phyloP scores from a whole-genome alignment of 2,329 filamentous ascomycete species.

The Ceratocystis smalleyi region DNA sequence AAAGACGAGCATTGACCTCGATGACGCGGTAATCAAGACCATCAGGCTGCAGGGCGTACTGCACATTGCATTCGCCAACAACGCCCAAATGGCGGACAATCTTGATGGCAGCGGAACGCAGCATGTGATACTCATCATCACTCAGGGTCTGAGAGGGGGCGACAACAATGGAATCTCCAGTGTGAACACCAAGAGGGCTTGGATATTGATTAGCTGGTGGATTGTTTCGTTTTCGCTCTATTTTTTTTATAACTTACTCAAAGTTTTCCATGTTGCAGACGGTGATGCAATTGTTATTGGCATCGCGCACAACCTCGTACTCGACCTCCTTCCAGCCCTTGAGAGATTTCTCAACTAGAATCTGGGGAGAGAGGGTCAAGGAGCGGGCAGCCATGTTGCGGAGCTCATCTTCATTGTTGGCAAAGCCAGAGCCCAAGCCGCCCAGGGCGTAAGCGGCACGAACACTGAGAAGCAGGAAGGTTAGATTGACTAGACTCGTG shows the following conservation, averaged over 20 bases:
- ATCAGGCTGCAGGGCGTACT: slow-evolving; percentile 92
- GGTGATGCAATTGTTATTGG: slow-evolving; percentile 96
- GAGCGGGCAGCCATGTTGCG: slow-evolving; percentile 86
- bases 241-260: slow-evolving; percentile 37
- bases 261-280: slow-evolving; percentile 49
- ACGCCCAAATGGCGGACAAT: slow-evolving; percentile 94
- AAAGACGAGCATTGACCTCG: slow-evolving; percentile 96
- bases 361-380: slow-evolving; percentile 84
- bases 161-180: slow-evolving; percentile 95
- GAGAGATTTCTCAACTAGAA: slow-evolving; percentile 93
- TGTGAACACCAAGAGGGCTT: slow-evolving; percentile 92
- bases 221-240: too few relatives aligned
- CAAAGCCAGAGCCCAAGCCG: slow-evolving; percentile 91
- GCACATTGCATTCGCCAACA: slow-evolving; percentile 96
- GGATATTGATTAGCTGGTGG: slow-evolving; percentile 47
- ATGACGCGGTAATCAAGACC: slow-evolving; percentile 97
- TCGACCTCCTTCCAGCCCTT: slow-evolving; percentile 99
- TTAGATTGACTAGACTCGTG: background rate
- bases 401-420: slow-evolving; percentile 83
- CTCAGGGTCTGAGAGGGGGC: slow-evolving; percentile 92
- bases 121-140: slow-evolving; percentile 99
- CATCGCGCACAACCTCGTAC: slow-evolving; percentile 95
- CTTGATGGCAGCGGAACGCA: slow-evolving; percentile 92
- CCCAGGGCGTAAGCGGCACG: slow-evolving; percentile 92
- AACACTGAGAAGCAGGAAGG: slow-evolving; percentile 30